Base-by-base conservation (phyloP, 78 protist genomes). In the Speleostelium caveatum region DNA sequence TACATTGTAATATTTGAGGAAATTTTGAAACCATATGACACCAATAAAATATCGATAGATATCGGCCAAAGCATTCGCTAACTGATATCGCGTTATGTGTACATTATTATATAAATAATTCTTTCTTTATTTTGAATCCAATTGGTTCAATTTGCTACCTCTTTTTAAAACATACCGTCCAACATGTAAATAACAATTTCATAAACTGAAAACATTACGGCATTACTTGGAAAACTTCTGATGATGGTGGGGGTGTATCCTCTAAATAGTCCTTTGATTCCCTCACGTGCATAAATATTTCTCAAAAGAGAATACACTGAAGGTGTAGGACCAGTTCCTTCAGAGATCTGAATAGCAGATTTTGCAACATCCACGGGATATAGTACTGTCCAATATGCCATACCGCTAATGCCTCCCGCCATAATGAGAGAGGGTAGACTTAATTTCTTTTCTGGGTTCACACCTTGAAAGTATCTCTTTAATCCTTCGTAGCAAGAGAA, bases 351-450 rank as follows among this genome's bases (percentile, higher is more conserved):
- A 49, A 76, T 76, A 16, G n/a, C 17, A 1, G 86, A 76, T 49
- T 76, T 76, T 4, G 86, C 86, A 0, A 76, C 86, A 76, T 76
- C 86, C 5, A 65, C 86, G 6, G 88, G 88, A 66, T 78, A 78
- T 1, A 78, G 36, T 17, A 78, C 61, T 0, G 65, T 66, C 88
- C 88, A 78, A 55, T 78, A 78, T 6, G 88, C 88, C 72, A 78
- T 78, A 66, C 88, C 88, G 55, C 88, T 72, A 10, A 78, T 49
- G 26, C 88, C 88, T 38, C 88, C 88, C 51, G 68, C n/a, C 21
- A 78, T 19, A 28, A 80, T 68, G 19, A 80, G 42, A 16, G 62
- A 58, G 6, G 39, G 78, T 58, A 80, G 26, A 33, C n/a, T 39
- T 8, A 66, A 17, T 14, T 53, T 65, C 1, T 66, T 65, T 8